Evolutionary conservation across 108 stramenopile genomes (phyloP), one percentile per base, ranked within the genome.

Genomic region (Cyclotella choctawhatcheeana): DNA sequence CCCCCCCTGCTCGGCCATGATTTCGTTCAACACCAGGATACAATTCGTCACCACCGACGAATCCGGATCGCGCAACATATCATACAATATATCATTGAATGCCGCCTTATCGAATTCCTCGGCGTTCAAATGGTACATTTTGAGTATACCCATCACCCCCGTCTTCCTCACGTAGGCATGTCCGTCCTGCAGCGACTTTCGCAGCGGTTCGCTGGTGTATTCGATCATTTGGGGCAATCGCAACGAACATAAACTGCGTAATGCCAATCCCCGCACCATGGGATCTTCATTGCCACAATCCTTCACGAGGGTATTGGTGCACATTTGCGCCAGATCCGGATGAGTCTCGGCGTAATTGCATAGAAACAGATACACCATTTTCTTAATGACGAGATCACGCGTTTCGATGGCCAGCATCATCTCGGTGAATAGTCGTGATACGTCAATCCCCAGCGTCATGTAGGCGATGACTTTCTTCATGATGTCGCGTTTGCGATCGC

Each of bases 401-500:
- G 98, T 98, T 64, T 93, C 92, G 50, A 95, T 93, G 14, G 87
- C 95, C 76, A 98, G 82, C 86, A 99, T 96, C 98, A 99, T 99
- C 84, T 99, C 98, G 5, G 97, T 93, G 77, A 99, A 98, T 37
- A 99, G 96, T 32, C 97, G 90, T 25, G 96, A 97, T 27, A 99
- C 99, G 61, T 99, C 99, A 31, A 99, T 98, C 6, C 99, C 99
- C 25, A 99, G 75, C 17, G 99, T 99, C 99, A 99, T 99, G 92
- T 99, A 99, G 17, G 98, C 99, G 75, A 99, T 98, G 53, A 99
- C 99, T 70, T 99, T 99, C 63, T 99, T 99, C 77, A 99, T 97
- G 34, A 99, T 97, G 48, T 99, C 99, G 31, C 98, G 90, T 65
- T 98, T 98, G 52, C 97, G 92, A 61, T 90, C 81, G 44, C 88